Conservation (phyloP, 2,329 filamentous ascomycete species). For the Furcasterigmium furcatum region DNA sequence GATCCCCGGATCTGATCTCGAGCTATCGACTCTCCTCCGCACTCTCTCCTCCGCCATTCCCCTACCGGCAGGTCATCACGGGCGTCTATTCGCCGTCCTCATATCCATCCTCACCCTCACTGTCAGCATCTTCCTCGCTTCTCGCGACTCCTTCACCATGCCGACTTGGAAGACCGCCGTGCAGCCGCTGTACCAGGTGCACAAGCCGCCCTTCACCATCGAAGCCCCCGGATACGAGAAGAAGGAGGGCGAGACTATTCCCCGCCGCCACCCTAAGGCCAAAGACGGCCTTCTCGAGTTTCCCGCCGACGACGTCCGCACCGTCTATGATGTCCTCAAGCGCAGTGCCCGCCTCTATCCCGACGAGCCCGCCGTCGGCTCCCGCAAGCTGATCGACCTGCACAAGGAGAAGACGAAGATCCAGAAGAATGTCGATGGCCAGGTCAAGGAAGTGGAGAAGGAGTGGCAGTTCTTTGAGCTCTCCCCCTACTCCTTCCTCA, state of each 20-base stretch:
- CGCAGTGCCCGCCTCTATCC: constrained; percentile 62
- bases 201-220: constrained; percentile 72
- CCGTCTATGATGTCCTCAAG: constrained; percentile 75
- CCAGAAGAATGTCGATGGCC: constrained; percentile 82
- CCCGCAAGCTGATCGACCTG: constrained; percentile 69
- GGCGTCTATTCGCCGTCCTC: not conserved
- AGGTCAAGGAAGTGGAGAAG: constrained; percentile 79
- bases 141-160: not conserved
- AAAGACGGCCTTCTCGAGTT: constrained; percentile 66
- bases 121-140: not conserved
- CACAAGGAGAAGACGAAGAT: constrained; percentile 87
- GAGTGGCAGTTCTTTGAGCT: constrained; percentile 90
- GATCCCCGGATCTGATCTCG: too few relatives aligned
- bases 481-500: constrained; percentile 70
- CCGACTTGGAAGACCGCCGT: constrained; percentile 34
- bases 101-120: not conserved
- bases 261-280: constrained; percentile 68
- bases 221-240: constrained; percentile 67
- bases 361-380: constrained; percentile 64
- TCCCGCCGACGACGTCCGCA: constrained; percentile 68
- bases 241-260: constrained; percentile 78
- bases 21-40: too few relatives aligned
- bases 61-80: not conserved
- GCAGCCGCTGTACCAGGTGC: constrained; percentile 54
- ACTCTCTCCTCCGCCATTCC: too few relatives aligned